These are phyloP conservation scores for Neonectria punicea DNA, from an alignment of 2,329 filamentous ascomycete species.

Conservation along the genomic window DNA sequence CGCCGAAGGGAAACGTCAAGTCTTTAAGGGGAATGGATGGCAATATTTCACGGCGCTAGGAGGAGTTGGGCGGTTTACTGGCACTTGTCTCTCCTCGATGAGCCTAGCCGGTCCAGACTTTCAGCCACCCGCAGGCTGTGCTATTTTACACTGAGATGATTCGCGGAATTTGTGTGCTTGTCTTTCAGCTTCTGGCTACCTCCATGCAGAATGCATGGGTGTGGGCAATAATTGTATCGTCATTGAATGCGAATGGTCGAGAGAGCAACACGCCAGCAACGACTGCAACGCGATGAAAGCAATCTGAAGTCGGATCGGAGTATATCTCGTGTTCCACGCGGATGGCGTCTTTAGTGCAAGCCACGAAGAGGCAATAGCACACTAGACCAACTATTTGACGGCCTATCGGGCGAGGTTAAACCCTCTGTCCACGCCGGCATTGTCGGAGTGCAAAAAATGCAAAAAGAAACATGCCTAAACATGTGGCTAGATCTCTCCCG, in stretches of 20 bases:
- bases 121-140: slow-evolving; percentile 10
- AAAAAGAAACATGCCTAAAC: neutral
- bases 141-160: neutral
- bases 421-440: no score
- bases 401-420: no score
- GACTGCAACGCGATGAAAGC: neutral
- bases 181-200: neutral
- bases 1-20: neutral
- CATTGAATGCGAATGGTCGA: neutral
- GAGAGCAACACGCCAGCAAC: neutral
- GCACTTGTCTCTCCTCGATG: neutral
- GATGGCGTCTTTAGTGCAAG: neutral
- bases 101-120: neutral
- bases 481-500: slow-evolving; percentile 3
- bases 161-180: neutral
- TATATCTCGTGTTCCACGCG: neutral
- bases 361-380: neutral
- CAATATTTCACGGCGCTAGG: neutral
- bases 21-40: neutral
- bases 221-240: neutral
- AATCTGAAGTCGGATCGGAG: neutral
- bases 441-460: neutral
- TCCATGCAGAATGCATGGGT: neutral
- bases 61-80: neutral
- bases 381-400: neutral